Conservation (phyloP, 2,329 filamentous ascomycete genomes). For the Aspergillus oerlinghausenensis region DNA sequence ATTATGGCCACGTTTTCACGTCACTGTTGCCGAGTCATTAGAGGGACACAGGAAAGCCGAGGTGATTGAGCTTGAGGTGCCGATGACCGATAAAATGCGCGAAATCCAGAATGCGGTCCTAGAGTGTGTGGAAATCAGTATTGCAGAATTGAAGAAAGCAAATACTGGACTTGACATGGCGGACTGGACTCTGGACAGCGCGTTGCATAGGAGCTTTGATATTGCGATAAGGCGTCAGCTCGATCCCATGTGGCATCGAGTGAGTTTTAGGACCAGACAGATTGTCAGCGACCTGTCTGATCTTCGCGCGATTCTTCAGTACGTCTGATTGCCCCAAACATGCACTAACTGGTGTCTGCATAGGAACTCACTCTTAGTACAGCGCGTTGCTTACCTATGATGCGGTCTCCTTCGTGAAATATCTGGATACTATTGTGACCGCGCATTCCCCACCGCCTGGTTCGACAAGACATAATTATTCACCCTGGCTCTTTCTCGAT, state of each 20-base stretch:
- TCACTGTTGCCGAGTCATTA: conserved; percentile 80
- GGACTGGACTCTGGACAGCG: conserved; percentile 93
- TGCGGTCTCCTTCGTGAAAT: conserved; percentile 84
- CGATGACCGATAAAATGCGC: conserved; percentile 91
- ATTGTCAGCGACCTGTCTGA: conserved; percentile 87
- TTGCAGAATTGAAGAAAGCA: conserved; percentile 85
- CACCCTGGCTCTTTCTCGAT: conserved; percentile 93
- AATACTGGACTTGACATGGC: conserved; percentile 91
- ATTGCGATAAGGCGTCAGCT: conserved; percentile 81
- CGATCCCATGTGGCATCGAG: conserved; percentile 94
- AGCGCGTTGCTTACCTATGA: conserved; percentile 75
- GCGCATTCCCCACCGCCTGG: conserved; percentile 84
- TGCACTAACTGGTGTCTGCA: conserved; percentile 9
- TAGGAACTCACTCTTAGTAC: neutral
- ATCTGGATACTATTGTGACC: conserved; percentile 89
- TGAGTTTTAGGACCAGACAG: conserved; percentile 90
- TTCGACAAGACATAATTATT: conserved; percentile 81
- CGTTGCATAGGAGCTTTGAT: conserved; percentile 88
- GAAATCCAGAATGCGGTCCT: conserved; percentile 91
- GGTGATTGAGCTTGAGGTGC: conserved; percentile 92
- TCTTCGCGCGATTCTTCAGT: conserved; percentile 75
- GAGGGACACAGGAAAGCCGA: conserved; percentile 92
- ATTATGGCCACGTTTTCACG: conserved; percentile 89
- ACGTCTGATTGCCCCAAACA: conserved; percentile 19
- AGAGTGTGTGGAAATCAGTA: conserved; percentile 93